Percentiles rank a stretch among this genome's conserved stretches.
These are phyloP conservation scores for Citrus reticulata DNA, from an alignment of 345 rosid species.

Conservation along the genomic window DNA sequence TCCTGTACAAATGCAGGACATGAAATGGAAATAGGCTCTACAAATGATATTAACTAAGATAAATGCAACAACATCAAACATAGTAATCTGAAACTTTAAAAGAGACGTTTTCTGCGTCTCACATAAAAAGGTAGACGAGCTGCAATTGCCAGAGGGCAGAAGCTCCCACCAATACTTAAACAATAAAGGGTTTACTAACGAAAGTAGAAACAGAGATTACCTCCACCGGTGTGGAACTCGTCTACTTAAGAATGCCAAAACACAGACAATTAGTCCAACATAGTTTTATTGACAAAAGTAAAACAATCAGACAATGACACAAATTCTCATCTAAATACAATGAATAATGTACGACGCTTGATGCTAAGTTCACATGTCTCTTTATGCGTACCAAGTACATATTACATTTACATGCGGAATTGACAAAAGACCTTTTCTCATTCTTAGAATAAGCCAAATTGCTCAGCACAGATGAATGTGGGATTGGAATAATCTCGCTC, in stretches of 20 bases:
- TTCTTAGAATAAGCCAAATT: constrained; percentile 85
- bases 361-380: constrained; percentile 30
- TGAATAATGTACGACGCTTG: constrained; percentile 17
- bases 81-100: constrained; percentile 1
- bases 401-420: constrained; percentile 83
- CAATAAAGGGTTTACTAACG: constrained; percentile 25
- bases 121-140: constrained; percentile 10
- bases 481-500: constrained; percentile 71
- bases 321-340: constrained; percentile 48
- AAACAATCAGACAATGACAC: constrained; percentile 26
- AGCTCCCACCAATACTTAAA: constrained; percentile 12
- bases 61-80: constrained; percentile 19
- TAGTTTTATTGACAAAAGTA: constrained; percentile 22
- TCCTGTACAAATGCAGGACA: constrained; percentile 64
- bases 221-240: constrained; percentile 39
- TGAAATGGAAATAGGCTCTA: constrained; percentile 49
- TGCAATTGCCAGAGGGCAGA: constrained; percentile 17
- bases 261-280: constrained; percentile 30
- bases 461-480: constrained; percentile 62
- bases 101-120: not conserved
- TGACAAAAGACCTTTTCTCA: constrained; percentile 97
- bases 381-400: constrained; percentile 53
- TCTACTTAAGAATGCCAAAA: constrained; percentile 36
- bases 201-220: constrained; percentile 38
- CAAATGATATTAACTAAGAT: constrained; percentile 35